Evolutionary conservation across 768 basidiomycete species (phyloP).

Genomic region (Leccinum sublutescens): DNA sequence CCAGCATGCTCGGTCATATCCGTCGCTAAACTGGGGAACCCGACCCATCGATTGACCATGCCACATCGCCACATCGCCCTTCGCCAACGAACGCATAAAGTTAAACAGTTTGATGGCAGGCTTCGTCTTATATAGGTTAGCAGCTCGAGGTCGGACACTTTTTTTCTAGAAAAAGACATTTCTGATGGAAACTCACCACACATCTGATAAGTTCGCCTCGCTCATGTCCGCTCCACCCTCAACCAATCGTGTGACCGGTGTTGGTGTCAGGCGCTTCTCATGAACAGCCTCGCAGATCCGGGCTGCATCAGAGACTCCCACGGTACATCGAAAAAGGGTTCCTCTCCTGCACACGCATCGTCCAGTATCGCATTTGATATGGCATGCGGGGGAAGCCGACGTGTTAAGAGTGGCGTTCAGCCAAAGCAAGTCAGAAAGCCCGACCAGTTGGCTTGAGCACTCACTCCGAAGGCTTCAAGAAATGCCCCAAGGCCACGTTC

Average conservation of each 20-base stretch:
- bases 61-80: slow-evolving; percentile 15
- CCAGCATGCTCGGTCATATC: slow-evolving; percentile 33
- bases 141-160: slow-evolving; percentile 34
- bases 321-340: slow-evolving; percentile 16
- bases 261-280: slow-evolving; percentile 6
- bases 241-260: slow-evolving; percentile 24
- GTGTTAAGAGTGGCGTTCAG: not conserved
- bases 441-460: slow-evolving; percentile 1
- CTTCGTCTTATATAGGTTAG: slow-evolving; percentile 13
- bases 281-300: slow-evolving; percentile 17
- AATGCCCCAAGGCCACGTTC: slow-evolving; percentile 27
- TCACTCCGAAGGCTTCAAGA: slow-evolving; percentile 28
- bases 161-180: slow-evolving; percentile 20
- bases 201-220: slow-evolving; percentile 24
- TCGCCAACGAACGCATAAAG: slow-evolving; percentile 25
- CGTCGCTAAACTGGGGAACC: slow-evolving; percentile 22
- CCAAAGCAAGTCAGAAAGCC: not conserved
- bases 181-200: slow-evolving; percentile 29
- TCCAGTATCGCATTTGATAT: slow-evolving; percentile 29
- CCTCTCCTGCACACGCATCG: slow-evolving; percentile 24
- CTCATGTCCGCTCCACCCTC: slow-evolving; percentile 5
- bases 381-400: slow-evolving; percentile 31
- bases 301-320: slow-evolving; percentile 26
- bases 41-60: not conserved
- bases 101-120: slow-evolving; percentile 35